Percentiles rank a stretch among this genome's conserved stretches.
These are phyloP conservation scores for Talaromyces adpressus DNA, from an alignment of 495 filamentous ascomycete genomes.

Conservation along the genomic window DNA sequence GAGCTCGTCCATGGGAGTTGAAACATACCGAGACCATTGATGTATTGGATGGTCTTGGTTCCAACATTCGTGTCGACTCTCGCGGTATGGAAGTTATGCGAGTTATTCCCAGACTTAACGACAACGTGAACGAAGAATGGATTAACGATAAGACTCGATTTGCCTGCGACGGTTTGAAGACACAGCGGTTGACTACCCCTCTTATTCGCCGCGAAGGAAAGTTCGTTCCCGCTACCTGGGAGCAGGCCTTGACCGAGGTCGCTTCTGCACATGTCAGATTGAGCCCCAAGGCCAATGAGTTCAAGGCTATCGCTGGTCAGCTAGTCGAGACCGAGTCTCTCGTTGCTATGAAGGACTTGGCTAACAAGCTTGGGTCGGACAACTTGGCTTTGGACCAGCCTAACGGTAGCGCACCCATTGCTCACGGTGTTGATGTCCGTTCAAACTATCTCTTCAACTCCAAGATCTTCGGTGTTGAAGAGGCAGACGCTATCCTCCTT, in stretches of 20 bases:
- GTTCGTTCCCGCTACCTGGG: conserved; percentile 88
- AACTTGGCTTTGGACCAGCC: conserved; percentile 92
- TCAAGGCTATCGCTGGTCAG: conserved; percentile 90
- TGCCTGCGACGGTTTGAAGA: conserved; percentile 94
- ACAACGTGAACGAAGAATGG: conserved; percentile 99
- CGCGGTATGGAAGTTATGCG: conserved; percentile 97
- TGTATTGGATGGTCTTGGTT: conserved; percentile 86
- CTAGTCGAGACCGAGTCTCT: conserved; percentile 86
- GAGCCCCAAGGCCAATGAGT: conserved; percentile 78
- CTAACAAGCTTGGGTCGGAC: conserved; percentile 92
- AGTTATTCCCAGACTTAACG: conserved; percentile 83
- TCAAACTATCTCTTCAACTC: conserved; percentile 97
- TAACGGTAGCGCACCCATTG: conserved; percentile 70
- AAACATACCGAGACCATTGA: conserved; percentile 91
- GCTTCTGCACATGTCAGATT: conserved; percentile 65
- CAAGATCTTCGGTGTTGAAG: conserved; percentile 84
- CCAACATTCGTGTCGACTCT: conserved; percentile 87
- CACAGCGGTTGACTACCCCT: conserved; percentile 87
- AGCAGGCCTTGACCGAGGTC: conserved; percentile 85
- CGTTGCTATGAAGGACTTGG: conserved; percentile 93
- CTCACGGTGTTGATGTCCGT: conserved; percentile 89
- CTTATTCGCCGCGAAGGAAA: conserved; percentile 80
- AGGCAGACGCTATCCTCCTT: conserved; percentile 85
- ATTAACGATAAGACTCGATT: conserved; percentile 98
- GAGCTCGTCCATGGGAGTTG: conserved; percentile 92